These are phyloP conservation scores for Fusarium virguliforme DNA, from an alignment of 2,329 filamentous ascomycete genomes.

Conservation along the genomic window DNA sequence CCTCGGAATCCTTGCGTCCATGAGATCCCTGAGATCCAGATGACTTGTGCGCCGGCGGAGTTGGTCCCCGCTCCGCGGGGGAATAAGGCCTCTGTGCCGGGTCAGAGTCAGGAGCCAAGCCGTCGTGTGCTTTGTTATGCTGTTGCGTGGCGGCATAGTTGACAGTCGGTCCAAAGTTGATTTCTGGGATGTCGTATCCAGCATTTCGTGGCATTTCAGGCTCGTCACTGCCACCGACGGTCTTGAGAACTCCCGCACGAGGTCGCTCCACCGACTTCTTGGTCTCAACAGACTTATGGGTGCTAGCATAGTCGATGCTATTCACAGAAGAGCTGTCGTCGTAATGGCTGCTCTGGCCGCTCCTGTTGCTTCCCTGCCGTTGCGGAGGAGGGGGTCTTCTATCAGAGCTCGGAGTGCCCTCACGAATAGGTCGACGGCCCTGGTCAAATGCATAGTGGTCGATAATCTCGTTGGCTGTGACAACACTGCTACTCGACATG, in stretches of 20 bases:
- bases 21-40: constrained; percentile 54
- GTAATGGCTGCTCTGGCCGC: constrained; percentile 64
- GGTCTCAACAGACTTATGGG: constrained; percentile 47
- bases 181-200: constrained; percentile 75
- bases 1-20: constrained; percentile 65
- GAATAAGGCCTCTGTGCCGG: constrained; percentile 54
- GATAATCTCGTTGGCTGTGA: constrained; percentile 59
- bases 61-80: constrained; percentile 50
- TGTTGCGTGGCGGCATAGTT: constrained; percentile 69
- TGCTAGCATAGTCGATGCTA: constrained; percentile 48
- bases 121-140: constrained; percentile 53
- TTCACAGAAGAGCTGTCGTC: constrained; percentile 71
- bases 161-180: constrained; percentile 90
- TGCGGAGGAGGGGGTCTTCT: constrained; percentile 48
- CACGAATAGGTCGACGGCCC: constrained; percentile 40
- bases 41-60: constrained; percentile 46
- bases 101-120: constrained; percentile 24
- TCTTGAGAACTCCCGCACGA: constrained; percentile 85
- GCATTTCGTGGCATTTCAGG: constrained; percentile 42
- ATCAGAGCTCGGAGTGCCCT: constrained; percentile 42
- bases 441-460: constrained; percentile 58
- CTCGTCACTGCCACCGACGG: constrained; percentile 73
- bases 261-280: constrained; percentile 72
- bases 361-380: constrained; percentile 48
- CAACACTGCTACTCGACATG: constrained; percentile 50